Evolutionary conservation across 2,329 filamentous ascomycete genomes (phyloP).

Genomic region (Fusarium continuum): DNA sequence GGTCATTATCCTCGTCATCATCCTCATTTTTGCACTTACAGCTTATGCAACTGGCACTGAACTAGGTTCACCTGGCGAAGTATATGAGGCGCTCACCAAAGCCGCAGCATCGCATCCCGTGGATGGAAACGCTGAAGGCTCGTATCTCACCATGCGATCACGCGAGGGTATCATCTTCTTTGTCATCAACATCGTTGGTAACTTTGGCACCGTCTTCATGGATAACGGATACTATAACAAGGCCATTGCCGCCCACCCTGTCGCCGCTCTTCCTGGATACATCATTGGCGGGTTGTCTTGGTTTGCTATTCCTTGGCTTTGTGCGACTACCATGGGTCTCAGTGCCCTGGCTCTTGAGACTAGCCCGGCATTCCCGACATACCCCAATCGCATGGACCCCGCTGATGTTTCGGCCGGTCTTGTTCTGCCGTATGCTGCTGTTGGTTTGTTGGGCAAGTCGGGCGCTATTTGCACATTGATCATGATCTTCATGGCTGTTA

Average conservation of each 20-base stretch:
- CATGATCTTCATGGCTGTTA: conserved; percentile 68
- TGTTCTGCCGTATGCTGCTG: conserved; percentile 85
- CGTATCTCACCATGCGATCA: conserved; percentile 83
- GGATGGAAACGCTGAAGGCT: conserved; percentile 79
- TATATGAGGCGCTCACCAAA: conserved; percentile 80
- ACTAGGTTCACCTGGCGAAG: conserved; percentile 77
- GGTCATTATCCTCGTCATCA: conserved; percentile 83
- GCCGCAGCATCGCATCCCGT: conserved; percentile 78
- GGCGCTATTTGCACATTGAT: conserved; percentile 38
- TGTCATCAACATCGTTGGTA: conserved; percentile 85
- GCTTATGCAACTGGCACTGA: conserved; percentile 78
- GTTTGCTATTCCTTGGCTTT: conserved; percentile 94
- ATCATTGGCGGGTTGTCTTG: conserved; percentile 86
- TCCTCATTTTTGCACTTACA: conserved; percentile 85
- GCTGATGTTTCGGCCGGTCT: conserved; percentile 82
- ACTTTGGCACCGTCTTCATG: conserved; percentile 85
- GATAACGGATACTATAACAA: conserved; percentile 94
- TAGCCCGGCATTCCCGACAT: conserved; percentile 46
- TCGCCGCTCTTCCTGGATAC: conserved; percentile 88
- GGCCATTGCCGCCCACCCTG: conserved; percentile 86
- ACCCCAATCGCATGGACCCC: conserved; percentile 57
- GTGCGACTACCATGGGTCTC: conserved; percentile 88
- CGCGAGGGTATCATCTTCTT: conserved; percentile 85
- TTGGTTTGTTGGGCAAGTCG: conserved; percentile 72
- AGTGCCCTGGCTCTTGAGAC: conserved; percentile 79